Conservation (phyloP, 352 stramenopile genomes). For the Pythium brassicae region DNA sequence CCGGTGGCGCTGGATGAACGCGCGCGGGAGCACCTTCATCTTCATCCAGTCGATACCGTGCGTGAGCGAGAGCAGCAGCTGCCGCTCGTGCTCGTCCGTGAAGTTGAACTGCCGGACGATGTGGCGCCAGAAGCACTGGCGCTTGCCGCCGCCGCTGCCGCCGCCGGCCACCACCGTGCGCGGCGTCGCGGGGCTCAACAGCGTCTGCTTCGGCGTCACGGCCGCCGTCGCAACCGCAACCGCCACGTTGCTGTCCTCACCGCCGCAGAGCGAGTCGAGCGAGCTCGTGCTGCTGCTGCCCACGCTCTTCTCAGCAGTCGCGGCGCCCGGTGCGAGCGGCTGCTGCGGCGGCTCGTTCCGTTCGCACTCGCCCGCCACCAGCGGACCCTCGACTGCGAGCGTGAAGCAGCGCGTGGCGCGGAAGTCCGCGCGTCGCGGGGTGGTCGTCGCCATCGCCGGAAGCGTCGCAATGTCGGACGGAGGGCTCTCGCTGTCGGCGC, state of each 20-base stretch:
- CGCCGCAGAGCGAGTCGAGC: slow-evolving; percentile 5
- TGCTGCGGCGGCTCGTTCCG: not conserved
- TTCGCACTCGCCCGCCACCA: not conserved
- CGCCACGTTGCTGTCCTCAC: not conserved
- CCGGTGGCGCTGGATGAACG: slow-evolving; percentile 65
- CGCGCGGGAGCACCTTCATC: slow-evolving; percentile 34
- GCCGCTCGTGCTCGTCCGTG: slow-evolving; percentile 52
- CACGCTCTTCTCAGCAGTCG: not conserved
- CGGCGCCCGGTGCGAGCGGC: not conserved
- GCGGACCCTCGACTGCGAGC: slow-evolving; percentile 1
- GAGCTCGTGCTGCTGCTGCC: slow-evolving; percentile 13
- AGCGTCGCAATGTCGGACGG: not conserved
- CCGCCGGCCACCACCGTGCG: too few relatives aligned
- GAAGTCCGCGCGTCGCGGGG: slow-evolving; percentile 9
- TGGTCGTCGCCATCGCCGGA: not conserved
- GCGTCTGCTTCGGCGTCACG: not conserved
- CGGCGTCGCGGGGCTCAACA: not conserved
- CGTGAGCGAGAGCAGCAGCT: slow-evolving; percentile 60
- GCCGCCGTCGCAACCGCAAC: not conserved
- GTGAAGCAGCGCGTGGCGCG: slow-evolving; percentile 13
- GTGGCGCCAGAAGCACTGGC: slow-evolving; percentile 71
- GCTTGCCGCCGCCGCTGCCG: slow-evolving; percentile 17
- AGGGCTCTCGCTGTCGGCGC: not conserved
- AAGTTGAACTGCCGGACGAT: slow-evolving; percentile 83
- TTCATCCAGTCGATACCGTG: slow-evolving; percentile 62